Evolutionary conservation across 192 early-diverging fungal species (phyloP), one percentile per base, ranked within the genome.

Genomic region (Coemansia sp.): DNA sequence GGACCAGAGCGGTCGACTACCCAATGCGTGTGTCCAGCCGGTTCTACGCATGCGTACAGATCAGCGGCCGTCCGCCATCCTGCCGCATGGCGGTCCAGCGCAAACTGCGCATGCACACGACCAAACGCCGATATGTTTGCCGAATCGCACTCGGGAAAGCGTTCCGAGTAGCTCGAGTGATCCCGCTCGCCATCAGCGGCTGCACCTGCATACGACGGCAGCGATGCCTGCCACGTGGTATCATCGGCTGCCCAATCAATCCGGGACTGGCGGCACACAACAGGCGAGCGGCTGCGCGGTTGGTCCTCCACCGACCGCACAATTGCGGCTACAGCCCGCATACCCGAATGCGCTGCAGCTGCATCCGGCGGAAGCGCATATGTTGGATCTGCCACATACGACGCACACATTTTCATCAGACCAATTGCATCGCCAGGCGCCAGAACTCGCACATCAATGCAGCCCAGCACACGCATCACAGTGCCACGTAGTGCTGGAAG

Each of bases 1-100:
- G 74, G 74, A 9, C 74, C 74, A 1, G 74, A 70, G 4, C 74
- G 74, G 41, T 76, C 74, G 3, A 67, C 57, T 16, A 67, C 59
- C 74, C 74, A 74, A 23, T 50, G 67, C 3, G 45, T 23, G 19
- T 63, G 71, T 11, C 45, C 43, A 6, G 64, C 63, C 4, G 54
- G 23, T 29, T 61, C 73, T 7, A 59, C 51, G 24, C 73, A 66
- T 27, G 73, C 54, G 37, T 71, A 76, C 18, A 67, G 18, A 23
- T 71, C 67, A 5, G 56, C 45, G 27, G 64, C 55, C 9, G 74
- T 57, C 0, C 27, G 24, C 74, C 74, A 76, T 10, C 64, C 61
- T 20, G 69, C 69, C 2, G 57, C 51, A 49, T 60, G 41, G 19
- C 74, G 69, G 27, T 78, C 75, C 7, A 78, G 61, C 0, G 75